phyloP scores from a whole-genome alignment of 257 asterid genomes.

The Penstemon barbatus region DNA sequence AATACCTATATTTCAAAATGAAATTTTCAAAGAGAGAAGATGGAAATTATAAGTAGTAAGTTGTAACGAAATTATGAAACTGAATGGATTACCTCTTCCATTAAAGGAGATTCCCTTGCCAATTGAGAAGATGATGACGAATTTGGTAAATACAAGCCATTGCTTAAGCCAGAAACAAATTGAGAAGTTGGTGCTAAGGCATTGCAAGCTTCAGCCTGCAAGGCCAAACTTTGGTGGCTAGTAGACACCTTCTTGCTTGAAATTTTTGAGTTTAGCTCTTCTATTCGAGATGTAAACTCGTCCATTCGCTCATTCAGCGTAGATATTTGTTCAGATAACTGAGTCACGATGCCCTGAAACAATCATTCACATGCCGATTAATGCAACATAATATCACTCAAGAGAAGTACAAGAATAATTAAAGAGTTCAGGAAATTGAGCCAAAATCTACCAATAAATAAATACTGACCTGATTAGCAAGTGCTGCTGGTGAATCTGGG shows the following conservation, averaged over 20 bases:
- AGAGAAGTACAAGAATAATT: slow-evolving; percentile 17
- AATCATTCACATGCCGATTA: slow-evolving; percentile 19
- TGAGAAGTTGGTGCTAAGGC: slow-evolving; percentile 58
- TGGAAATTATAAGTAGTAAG: background rate
- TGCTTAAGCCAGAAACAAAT: slow-evolving; percentile 61
- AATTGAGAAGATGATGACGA: slow-evolving; percentile 79
- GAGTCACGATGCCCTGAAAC: slow-evolving; percentile 80
- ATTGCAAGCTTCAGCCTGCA: slow-evolving; percentile 74
- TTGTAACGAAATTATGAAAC: background rate
- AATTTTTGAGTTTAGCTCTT: slow-evolving; percentile 79
- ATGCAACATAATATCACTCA: slow-evolving; percentile 22
- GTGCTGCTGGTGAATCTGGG: slow-evolving; percentile 88
- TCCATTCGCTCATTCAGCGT: slow-evolving; percentile 94
- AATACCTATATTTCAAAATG: slow-evolving; percentile 50
- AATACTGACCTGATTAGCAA: slow-evolving; percentile 73
- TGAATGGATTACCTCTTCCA: slow-evolving; percentile 73
- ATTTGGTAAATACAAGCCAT: slow-evolving; percentile 64
- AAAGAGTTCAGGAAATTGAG: slow-evolving; percentile 7
- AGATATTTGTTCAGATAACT: slow-evolving; percentile 87
- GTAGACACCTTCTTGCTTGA: slow-evolving; percentile 49
- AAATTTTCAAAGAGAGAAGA: background rate
- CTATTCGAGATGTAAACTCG: slow-evolving; percentile 86
- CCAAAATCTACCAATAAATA: slow-evolving; percentile 11
- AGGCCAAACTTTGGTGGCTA: slow-evolving; percentile 76
- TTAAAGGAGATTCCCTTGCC: slow-evolving; percentile 69